These are phyloP conservation scores for Bassia scoparia DNA, from an alignment of 148 eudicot species.

Conservation along the genomic window DNA sequence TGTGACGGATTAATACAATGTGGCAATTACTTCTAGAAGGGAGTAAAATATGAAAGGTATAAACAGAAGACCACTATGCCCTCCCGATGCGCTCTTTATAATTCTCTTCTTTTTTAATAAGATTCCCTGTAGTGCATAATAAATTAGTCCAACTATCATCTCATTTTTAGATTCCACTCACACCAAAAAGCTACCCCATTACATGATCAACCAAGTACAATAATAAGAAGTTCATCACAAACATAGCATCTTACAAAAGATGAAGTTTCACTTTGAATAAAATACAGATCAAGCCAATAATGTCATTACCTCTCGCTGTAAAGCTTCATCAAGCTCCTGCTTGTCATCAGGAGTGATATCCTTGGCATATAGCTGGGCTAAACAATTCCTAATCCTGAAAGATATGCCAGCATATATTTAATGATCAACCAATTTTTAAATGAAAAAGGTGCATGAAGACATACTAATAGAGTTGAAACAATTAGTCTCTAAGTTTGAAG, in stretches of 20 bases:
- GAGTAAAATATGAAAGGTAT: background rate
- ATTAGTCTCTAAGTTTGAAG: background rate
- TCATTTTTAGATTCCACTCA: constrained; percentile 12
- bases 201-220: constrained; percentile 8
- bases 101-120: constrained; percentile 1
- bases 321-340: constrained; percentile 93
- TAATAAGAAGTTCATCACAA: background rate
- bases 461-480: background rate
- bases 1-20: background rate
- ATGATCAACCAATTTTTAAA: constrained; percentile 6
- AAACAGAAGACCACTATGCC: background rate
- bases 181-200: background rate
- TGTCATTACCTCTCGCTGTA: constrained; percentile 79
- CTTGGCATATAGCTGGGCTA: constrained; percentile 80
- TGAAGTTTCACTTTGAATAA: background rate
- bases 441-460: background rate
- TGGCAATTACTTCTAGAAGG: background rate
- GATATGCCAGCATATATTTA: background rate
- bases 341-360: constrained; percentile 95
- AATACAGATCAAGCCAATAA: background rate
- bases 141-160: constrained; percentile 4
- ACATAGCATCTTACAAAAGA: background rate
- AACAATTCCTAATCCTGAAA: constrained; percentile 76
- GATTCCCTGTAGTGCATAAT: constrained; percentile 7
- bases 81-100: background rate